Evolutionary conservation across 202 grass and related monocot species (phyloP).

Genomic region (Carex sylvatica): DNA sequence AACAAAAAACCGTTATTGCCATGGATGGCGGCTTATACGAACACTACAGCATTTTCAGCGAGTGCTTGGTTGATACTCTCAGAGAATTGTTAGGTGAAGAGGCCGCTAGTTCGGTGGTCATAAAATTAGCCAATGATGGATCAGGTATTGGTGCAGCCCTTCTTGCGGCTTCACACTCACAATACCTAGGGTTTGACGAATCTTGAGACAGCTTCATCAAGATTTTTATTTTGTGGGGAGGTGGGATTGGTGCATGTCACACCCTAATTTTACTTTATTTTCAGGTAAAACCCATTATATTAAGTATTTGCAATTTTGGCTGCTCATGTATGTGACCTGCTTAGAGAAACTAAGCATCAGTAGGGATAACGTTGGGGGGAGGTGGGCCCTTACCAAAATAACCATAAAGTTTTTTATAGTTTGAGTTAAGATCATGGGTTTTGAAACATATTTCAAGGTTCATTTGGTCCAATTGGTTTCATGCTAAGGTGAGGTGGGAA

Average conservation of each 20-base stretch:
- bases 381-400: neutral
- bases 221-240: conserved; percentile 7
- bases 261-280: conserved; percentile 23
- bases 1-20: conserved; percentile 53
- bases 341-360: neutral
- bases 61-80: conserved; percentile 55
- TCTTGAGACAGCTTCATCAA: conserved; percentile 15
- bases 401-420: neutral
- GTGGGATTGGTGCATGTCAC: conserved; percentile 8
- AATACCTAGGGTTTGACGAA: conserved; percentile 51
- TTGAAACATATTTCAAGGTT: neutral
- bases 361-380: neutral
- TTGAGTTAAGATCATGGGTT: neutral
- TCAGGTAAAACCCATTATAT: neutral
- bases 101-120: conserved; percentile 54
- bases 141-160: conserved; percentile 84
- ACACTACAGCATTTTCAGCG: conserved; percentile 88
- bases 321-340: neutral
- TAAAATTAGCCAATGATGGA: conserved; percentile 83
- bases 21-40: conserved; percentile 89
- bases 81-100: conserved; percentile 67
- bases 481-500: neutral
- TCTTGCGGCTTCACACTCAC: conserved; percentile 86
- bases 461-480: neutral
- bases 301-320: conserved; percentile 28